Conservation (phyloP, 2,329 filamentous ascomycete species). For the Knoxdaviesia proteae region DNA sequence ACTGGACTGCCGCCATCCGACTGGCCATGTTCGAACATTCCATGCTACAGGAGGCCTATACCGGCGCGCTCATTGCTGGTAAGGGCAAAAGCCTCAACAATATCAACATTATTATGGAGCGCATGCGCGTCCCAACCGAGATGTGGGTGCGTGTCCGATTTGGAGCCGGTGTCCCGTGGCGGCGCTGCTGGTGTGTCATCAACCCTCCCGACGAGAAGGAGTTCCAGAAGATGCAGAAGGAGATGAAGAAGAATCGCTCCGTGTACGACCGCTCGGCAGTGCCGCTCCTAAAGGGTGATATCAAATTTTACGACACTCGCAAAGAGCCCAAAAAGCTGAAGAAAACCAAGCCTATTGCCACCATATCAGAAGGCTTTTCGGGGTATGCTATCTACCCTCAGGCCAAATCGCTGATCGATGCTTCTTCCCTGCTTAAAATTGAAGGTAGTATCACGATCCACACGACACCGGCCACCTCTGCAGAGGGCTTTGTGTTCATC, state of each 20-base stretch:
- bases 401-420: slow-evolving; percentile 79
- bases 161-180: slow-evolving; percentile 88
- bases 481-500: slow-evolving; percentile 90
- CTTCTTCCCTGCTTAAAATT: slow-evolving; percentile 82
- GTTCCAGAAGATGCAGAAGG: slow-evolving; percentile 62
- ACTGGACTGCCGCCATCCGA: slow-evolving; percentile 90
- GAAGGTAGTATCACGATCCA: slow-evolving; percentile 84
- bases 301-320: slow-evolving; percentile 82
- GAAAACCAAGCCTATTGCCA: slow-evolving; percentile 75
- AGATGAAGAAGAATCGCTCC: slow-evolving; percentile 51
- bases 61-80: slow-evolving; percentile 81
- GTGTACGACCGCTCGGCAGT: slow-evolving; percentile 55
- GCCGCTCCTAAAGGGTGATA: slow-evolving; percentile 58
- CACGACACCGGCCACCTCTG: slow-evolving; percentile 51
- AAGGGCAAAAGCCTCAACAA: slow-evolving; percentile 82
- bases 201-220: slow-evolving; percentile 88
- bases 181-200: slow-evolving; percentile 91
- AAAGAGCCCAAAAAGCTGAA: slow-evolving; percentile 76
- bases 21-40: slow-evolving; percentile 89
- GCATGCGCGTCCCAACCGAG: slow-evolving; percentile 54
- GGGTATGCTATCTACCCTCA: slow-evolving; percentile 94
- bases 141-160: slow-evolving; percentile 94
- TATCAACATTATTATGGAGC: slow-evolving; percentile 74
- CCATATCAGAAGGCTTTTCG: slow-evolving; percentile 74
- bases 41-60: slow-evolving; percentile 88